These are phyloP conservation scores for Linnemannia exigua DNA, from an alignment of 192 early-diverging fungal genomes.

Conservation along the genomic window DNA sequence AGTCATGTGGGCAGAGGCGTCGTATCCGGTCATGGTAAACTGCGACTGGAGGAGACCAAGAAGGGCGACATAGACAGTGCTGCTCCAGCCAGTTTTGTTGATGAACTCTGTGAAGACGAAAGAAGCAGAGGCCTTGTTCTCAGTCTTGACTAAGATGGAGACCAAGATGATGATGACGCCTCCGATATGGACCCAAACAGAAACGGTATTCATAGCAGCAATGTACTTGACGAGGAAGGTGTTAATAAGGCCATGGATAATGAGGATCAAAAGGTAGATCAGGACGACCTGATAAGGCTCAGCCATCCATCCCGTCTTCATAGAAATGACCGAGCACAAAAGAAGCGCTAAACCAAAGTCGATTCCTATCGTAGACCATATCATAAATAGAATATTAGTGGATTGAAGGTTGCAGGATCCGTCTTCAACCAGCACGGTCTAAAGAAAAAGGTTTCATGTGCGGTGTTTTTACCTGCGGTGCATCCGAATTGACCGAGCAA, in stretches of 20 bases:
- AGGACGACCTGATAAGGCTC: constrained; percentile 55
- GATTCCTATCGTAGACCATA: constrained; percentile 6
- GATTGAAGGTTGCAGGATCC: neutral
- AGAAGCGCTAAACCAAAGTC: constrained; percentile 39
- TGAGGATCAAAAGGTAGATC: constrained; percentile 58
- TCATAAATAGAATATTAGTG: neutral
- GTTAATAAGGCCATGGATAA: constrained; percentile 48
- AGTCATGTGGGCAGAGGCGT: constrained; percentile 60
- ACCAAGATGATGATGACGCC: constrained; percentile 60
- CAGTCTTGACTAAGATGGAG: constrained; percentile 58
- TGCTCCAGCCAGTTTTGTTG: constrained; percentile 65
- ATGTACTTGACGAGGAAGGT: constrained; percentile 54
- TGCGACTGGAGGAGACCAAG: constrained; percentile 64
- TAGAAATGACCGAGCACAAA: constrained; percentile 56
- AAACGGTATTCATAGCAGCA: constrained; percentile 54
- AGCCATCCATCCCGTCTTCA: constrained; percentile 30
- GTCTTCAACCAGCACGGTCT: neutral
- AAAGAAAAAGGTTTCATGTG: neutral
- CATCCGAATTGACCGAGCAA: constrained; percentile 67
- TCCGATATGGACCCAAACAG: constrained; percentile 57
- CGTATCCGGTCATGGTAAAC: constrained; percentile 63
- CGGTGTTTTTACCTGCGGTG: constrained; percentile 23
- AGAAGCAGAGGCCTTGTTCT: constrained; percentile 50
- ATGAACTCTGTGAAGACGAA: constrained; percentile 63
- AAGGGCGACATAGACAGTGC: constrained; percentile 57